Conservation (phyloP, 1,284 basidiomycete species). For the Ceratobasidium sp. region DNA sequence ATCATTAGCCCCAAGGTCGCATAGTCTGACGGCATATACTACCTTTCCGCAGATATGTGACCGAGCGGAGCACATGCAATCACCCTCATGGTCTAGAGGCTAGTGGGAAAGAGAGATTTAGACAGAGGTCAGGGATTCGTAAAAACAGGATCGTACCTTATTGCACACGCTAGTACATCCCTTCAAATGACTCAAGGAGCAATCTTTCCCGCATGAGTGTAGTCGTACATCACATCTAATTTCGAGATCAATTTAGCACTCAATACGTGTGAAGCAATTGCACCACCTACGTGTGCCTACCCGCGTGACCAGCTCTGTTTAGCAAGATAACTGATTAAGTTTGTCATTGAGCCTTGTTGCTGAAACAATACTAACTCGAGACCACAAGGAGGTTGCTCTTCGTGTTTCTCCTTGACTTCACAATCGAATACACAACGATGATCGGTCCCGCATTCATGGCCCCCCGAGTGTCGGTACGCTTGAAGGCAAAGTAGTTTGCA, state of each 20-base stretch:
- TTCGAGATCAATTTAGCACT: no score
- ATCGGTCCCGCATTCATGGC: slow-evolving; percentile 62
- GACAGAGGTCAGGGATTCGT: background rate
- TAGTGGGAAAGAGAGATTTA: no score
- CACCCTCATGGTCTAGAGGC: slow-evolving; percentile 58
- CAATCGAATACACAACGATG: slow-evolving; percentile 58
- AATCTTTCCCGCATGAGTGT: slow-evolving; percentile 64
- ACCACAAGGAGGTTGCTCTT: slow-evolving; percentile 54
- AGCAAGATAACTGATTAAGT: no score
- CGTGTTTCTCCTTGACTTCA: slow-evolving; percentile 57
- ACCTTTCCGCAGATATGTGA: slow-evolving; percentile 68
- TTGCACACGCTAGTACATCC: slow-evolving; percentile 64
- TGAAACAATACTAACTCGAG: slow-evolving; percentile 56
- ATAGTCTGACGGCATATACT: background rate
- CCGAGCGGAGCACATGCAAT: slow-evolving; percentile 64
- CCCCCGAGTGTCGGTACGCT: slow-evolving; percentile 57
- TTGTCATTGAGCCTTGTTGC: no score
- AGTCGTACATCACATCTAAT: slow-evolving; percentile 61
- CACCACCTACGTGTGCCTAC: slow-evolving; percentile 61
- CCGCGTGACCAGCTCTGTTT: slow-evolving; percentile 67
- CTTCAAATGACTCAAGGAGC: slow-evolving; percentile 57
- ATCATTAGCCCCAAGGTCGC: no score
- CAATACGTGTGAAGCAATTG: no score
- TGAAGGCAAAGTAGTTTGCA: slow-evolving; percentile 64
- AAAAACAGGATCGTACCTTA: slow-evolving; percentile 56